Evolutionary conservation across 495 filamentous ascomycete genomes (phyloP).

Genomic region (Aspergillus sparsus): DNA sequence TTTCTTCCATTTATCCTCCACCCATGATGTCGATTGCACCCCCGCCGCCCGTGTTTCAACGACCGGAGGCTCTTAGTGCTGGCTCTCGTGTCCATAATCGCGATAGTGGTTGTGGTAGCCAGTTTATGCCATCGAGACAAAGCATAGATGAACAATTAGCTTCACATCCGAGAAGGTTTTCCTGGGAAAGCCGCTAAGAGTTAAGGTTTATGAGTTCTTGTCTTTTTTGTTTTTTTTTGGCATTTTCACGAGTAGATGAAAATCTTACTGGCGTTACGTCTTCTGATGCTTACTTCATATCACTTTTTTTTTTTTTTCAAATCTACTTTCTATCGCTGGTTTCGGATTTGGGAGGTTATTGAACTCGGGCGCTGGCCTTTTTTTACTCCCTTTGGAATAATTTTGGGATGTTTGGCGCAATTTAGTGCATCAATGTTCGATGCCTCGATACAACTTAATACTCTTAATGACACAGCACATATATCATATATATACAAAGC

Average conservation of each 20-base stretch:
- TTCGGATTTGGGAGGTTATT: too few relatives aligned
- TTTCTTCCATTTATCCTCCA: conserved; percentile 31
- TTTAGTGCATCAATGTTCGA: too few relatives aligned
- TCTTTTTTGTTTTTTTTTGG: not conserved
- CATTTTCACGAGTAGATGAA: not conserved
- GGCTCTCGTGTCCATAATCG: too few relatives aligned
- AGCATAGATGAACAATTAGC: conserved; percentile 25
- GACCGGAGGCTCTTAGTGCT: conserved; percentile 17
- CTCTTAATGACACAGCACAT: too few relatives aligned
- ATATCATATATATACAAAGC: too few relatives aligned
- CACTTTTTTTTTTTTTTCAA: too few relatives aligned
- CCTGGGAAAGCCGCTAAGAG: conserved; percentile 36
- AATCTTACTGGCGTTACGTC: not conserved
- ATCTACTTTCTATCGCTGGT: too few relatives aligned
- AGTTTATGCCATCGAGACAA: conserved; percentile 6
- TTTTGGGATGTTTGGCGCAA: too few relatives aligned
- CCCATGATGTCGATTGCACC: conserved; percentile 32
- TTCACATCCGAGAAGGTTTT: conserved; percentile 28
- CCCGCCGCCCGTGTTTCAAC: conserved; percentile 27
- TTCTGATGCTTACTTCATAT: too few relatives aligned
- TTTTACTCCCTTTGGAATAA: too few relatives aligned
- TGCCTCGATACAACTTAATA: too few relatives aligned
- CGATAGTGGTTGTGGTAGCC: not conserved
- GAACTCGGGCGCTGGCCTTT: too few relatives aligned
- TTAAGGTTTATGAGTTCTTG: not conserved